These are phyloP conservation scores for Wickerhamomyces sp. DNA, from an alignment of 1,139 yeast species.

Conservation along the genomic window DNA sequence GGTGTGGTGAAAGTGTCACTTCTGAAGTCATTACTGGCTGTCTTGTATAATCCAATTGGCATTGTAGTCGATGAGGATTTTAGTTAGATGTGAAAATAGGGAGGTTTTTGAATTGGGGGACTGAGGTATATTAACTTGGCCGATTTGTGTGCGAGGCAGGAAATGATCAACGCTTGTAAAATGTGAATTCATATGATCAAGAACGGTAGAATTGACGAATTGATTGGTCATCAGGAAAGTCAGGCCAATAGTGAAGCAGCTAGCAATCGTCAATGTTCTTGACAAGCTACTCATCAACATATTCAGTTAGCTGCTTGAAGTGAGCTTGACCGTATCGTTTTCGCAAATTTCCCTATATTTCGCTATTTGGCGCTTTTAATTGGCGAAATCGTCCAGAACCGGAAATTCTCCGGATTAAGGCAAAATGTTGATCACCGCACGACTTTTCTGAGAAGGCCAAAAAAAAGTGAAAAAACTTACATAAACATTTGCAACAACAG, in stretches of 20 bases:
- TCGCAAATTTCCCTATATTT: too few species aligned
- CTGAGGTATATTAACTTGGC: not conserved
- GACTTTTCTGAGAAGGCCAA: not conserved
- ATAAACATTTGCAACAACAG: not conserved
- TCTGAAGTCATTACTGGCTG: constrained; percentile 52
- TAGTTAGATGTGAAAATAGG: not conserved
- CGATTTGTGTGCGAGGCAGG: too few species aligned
- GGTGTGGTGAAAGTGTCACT: constrained; percentile 95
- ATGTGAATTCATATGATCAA: too few species aligned
- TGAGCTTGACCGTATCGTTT: too few species aligned
- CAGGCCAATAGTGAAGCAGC: too few species aligned
- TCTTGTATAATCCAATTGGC: constrained; percentile 14
- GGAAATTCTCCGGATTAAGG: not conserved
- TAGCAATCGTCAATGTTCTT: too few species aligned
- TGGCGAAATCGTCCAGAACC: not conserved
- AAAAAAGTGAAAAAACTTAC: not conserved
- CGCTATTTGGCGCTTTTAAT: too few species aligned
- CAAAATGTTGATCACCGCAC: constrained; percentile 20
- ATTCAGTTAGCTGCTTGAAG: too few species aligned
- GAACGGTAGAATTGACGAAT: too few species aligned
- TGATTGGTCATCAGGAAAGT: too few species aligned
- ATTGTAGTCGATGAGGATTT: not conserved
- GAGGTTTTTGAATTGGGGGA: not conserved
- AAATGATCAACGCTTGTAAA: too few species aligned
- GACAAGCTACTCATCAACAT: too few species aligned